Evolutionary conservation across 2,329 filamentous ascomycete genomes (phyloP).

Genomic region (Shiraia bambusicola): DNA sequence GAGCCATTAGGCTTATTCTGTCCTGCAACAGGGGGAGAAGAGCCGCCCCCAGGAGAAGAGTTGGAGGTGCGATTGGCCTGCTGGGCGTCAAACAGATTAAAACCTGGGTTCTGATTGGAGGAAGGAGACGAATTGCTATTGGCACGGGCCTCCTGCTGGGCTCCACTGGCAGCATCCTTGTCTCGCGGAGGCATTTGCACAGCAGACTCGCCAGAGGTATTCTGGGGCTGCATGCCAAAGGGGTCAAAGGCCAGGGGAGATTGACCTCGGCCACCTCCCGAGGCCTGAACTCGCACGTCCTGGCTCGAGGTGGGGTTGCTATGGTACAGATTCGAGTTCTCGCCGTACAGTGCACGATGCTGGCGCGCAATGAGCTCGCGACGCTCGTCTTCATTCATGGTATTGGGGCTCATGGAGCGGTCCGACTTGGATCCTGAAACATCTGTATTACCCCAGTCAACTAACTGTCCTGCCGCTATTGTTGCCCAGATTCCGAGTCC

Average conservation of each 20-base stretch:
- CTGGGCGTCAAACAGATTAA: constrained; percentile 56
- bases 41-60: constrained; percentile 80
- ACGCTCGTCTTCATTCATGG: constrained; percentile 93
- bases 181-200: constrained; percentile 54
- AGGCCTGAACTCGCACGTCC: constrained; percentile 60
- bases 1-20: constrained; percentile 58
- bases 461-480: constrained; percentile 47
- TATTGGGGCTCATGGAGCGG: constrained; percentile 78
- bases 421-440: constrained; percentile 78
- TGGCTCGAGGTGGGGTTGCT: constrained; percentile 68
- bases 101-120: constrained; percentile 58
- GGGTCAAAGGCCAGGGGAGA: constrained; percentile 81
- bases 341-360: constrained; percentile 90
- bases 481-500: constrained; percentile 74
- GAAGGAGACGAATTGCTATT: constrained; percentile 87
- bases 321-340: constrained; percentile 66
- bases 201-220: constrained; percentile 55
- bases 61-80: constrained; percentile 77
- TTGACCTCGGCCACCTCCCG: constrained; percentile 65
- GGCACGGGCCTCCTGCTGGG: constrained; percentile 64
- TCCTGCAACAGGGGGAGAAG: constrained; percentile 66
- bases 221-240: constrained; percentile 56
- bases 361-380: constrained; percentile 95
- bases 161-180: constrained; percentile 48
- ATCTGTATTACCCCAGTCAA: constrained; percentile 65